phyloP scores from a whole-genome alignment of 2,329 filamentous ascomycete genomes.

The Xylaria sp. region DNA sequence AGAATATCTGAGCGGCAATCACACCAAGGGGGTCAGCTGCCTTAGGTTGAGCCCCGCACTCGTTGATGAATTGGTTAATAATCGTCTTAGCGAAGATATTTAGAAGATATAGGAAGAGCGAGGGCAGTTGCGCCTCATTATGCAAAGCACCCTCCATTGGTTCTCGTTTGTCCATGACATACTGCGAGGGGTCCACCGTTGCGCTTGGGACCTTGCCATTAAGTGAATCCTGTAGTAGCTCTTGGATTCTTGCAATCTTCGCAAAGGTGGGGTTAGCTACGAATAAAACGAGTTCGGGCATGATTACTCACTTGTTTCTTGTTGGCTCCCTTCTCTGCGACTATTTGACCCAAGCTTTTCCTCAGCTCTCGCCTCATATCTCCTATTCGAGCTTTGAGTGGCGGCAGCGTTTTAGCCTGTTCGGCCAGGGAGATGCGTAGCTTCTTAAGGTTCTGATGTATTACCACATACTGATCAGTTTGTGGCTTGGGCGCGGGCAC shows the following conservation, averaged over 20 bases:
- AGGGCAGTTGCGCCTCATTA: conserved; percentile 63
- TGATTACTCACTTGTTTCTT: conserved; percentile 55
- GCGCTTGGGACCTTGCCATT: conserved; percentile 57
- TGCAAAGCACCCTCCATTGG: conserved; percentile 56
- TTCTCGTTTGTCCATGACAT: conserved; percentile 54
- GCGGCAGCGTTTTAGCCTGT: conserved; percentile 59
- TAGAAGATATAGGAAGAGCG: conserved; percentile 74
- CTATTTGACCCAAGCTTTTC: conserved; percentile 75
- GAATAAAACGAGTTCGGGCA: background rate
- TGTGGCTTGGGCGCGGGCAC: conserved; percentile 27
- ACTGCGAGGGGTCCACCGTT: conserved; percentile 60
- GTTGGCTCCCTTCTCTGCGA: conserved; percentile 68
- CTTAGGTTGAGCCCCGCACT: conserved; percentile 67
- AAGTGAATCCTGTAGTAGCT: conserved; percentile 59
- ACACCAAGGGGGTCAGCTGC: conserved; percentile 82
- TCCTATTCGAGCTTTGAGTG: conserved; percentile 70
- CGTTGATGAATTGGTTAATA: conserved; percentile 71
- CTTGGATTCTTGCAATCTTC: conserved; percentile 56
- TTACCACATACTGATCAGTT: conserved; percentile 56
- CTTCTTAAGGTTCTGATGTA: conserved; percentile 73
- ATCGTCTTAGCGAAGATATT: conserved; percentile 78
- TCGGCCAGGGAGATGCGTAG: conserved; percentile 54
- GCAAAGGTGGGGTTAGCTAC: conserved; percentile 16
- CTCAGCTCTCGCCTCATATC: conserved; percentile 74
- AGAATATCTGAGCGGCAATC: conserved; percentile 75